Evolutionary conservation across 306 rosid species (phyloP).

Genomic region (Trifolium fragiferum): DNA sequence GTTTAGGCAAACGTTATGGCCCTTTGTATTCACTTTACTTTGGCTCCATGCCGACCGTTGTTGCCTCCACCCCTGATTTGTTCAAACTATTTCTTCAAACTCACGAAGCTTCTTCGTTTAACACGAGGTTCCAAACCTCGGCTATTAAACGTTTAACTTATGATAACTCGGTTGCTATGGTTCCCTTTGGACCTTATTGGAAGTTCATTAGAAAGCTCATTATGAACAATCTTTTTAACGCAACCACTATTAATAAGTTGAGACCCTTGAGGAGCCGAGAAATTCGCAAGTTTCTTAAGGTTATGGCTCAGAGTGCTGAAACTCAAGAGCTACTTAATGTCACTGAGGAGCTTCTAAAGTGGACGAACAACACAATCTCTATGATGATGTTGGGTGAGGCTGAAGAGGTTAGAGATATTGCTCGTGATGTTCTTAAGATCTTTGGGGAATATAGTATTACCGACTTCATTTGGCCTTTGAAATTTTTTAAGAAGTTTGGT

Average conservation of each 20-base stretch:
- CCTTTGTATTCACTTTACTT: slow-evolving; percentile 53
- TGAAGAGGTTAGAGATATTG: slow-evolving; percentile 41
- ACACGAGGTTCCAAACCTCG: slow-evolving; percentile 34
- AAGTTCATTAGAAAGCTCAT: too few species aligned
- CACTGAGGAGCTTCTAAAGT: too few species aligned
- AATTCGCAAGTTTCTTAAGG: too few species aligned
- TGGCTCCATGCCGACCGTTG: slow-evolving; percentile 51
- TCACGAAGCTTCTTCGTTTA: slow-evolving; percentile 50
- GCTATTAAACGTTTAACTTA: too few species aligned
- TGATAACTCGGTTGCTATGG: too few species aligned
- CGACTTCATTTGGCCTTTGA: slow-evolving; percentile 48
- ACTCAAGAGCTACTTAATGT: too few species aligned
- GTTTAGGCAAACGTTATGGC: slow-evolving; percentile 37
- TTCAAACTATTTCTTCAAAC: slow-evolving; percentile 51
- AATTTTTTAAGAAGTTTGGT: slow-evolving; percentile 40
- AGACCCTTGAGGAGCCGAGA: too few species aligned
- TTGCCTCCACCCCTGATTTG: slow-evolving; percentile 46
- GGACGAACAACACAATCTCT: too few species aligned
- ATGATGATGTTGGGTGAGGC: slow-evolving; percentile 53
- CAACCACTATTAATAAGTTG: too few species aligned
- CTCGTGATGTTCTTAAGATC: slow-evolving; percentile 46
- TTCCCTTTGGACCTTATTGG: too few species aligned
- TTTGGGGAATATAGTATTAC: slow-evolving; percentile 49
- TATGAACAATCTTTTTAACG: too few species aligned
- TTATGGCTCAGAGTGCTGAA: too few species aligned